Base-by-base conservation (phyloP, 306 rosid species). In the Prinsepia uniflora region DNA sequence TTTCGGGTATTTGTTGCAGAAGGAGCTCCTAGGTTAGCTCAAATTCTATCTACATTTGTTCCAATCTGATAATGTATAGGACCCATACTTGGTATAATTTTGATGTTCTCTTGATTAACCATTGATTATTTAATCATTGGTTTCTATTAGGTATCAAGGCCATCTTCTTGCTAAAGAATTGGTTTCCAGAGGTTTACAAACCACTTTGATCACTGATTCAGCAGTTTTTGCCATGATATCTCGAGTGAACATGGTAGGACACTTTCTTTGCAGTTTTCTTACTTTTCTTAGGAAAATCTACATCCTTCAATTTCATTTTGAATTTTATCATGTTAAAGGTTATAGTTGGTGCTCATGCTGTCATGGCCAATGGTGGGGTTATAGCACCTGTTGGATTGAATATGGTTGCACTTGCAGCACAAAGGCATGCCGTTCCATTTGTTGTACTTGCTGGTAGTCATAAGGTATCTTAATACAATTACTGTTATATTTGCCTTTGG, bases 391-490 rank as follows among this genome's bases (percentile, higher is more conserved):
- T 95, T 42, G 99, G 99, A 70, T 86, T 89, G 82, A 84, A 89
- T 84, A 95, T 95, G 99, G 93, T 91, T 78, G 96, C 97, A 67
- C 99, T 95, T 82, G 97, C 99, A 63, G 99, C 99, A 59, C 84
- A 86, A 75, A 89, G 91, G 89, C 99, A 95, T 79, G 96, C 97
- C 53, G 97, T 95, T 56, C 99, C 97, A 57, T 95, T 91, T 89
- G 99, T 89, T 49, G 96, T 95, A 44, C 96, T 95, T 73, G 97
- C 96, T 45, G 99, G 99, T 5, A 95, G 91, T 86, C 99, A 95
- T 84, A 95, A 95, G 97, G 99, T 95, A 69, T 79, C 45, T 43
- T 56, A 45, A 66, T 30, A 10, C 48, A 52, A 46, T 52, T 19
- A 34, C 39, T 10, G 39, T 46, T 60, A 0, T 13, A 58, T 0